phyloP scores from a whole-genome alignment of 768 basidiomycete species.

The Cubamyces sp. region DNA sequence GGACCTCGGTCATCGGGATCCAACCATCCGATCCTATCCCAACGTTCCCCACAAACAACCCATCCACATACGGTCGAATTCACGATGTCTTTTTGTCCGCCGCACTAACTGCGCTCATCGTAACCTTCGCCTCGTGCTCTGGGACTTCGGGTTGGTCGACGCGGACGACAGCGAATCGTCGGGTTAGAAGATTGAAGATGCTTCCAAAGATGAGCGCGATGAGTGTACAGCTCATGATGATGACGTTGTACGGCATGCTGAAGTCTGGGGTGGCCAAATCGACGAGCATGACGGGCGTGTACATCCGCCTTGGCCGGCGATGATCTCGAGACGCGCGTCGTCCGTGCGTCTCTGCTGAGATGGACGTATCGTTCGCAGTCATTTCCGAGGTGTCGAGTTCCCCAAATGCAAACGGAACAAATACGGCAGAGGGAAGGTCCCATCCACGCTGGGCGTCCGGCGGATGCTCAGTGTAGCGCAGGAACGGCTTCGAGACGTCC shows the following conservation, averaged over 20 bases:
- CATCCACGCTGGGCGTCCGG: constrained; percentile 96
- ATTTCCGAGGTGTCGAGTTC: background rate
- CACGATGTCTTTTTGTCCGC: background rate
- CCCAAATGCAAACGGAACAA: constrained; percentile 45
- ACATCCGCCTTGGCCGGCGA: constrained; percentile 51
- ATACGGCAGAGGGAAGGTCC: constrained; percentile 89
- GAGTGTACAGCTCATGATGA: constrained; percentile 92
- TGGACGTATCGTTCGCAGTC: background rate
- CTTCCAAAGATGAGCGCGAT: constrained; percentile 93
- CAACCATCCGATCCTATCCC: background rate
- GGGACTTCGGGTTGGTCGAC: constrained; percentile 21
- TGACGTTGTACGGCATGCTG: constrained; percentile 99
- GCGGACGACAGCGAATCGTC: constrained; percentile 70
- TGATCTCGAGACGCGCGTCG: background rate
- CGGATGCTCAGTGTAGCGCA: constrained; percentile 94
- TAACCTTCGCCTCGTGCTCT: background rate
- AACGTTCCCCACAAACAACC: background rate
- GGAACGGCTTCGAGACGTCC: constrained; percentile 80
- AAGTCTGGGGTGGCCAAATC: constrained; percentile 99
- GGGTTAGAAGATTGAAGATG: constrained; percentile 83
- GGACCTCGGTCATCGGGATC: background rate
- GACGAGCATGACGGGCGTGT: constrained; percentile 80
- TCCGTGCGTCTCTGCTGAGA: background rate
- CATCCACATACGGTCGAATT: background rate
- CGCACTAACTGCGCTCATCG: background rate